Base-by-base conservation (phyloP, 1,284 basidiomycete species). In the Sporisorium graminicola region DNA sequence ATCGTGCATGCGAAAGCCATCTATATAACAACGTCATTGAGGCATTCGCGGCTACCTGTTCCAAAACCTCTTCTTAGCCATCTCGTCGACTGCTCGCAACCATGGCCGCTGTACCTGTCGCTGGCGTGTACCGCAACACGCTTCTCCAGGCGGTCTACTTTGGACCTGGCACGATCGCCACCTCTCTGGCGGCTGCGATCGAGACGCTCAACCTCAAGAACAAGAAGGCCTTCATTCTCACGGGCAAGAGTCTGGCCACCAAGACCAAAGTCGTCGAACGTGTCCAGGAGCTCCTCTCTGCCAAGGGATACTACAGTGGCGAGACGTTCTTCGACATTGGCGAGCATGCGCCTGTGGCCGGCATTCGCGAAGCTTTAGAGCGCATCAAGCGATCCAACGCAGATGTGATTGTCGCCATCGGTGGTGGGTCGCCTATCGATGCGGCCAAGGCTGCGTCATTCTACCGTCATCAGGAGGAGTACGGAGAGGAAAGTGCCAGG, bases 351-450 rank as follows among this genome's bases (percentile, higher is more conserved):
- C 92, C 92, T 4, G 88, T 93, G 58, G 89, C 89, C 16, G 91
- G 89, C 10, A 91, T 93, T 77, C 86, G 87, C n/a, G 88, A 87
- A 35, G 74, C 73, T 14, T 59, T 90, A 54, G 86, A 89, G 58
- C 82, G 86, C 1, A 90, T 91, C 86, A 89, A 88, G 60, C 87
- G 89, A 7, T 86, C 87, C 20, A 87, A 87, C 5, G 91, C 91
- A 60, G 90, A 93, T 81, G 88, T 91, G 37, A 74, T 82, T 18
- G 64, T 82, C 10, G 88, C 91, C 37, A 88, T 93, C 31, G 93
- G 93, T 3, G 93, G 93, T 31, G 93, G 92, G 37, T 92, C 91
- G 1, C 92, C 92, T 13, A 88, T 93, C 65, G 93, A 94, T 83
- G 92, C 91, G 3, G 87, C 91, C 12, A 82, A 82, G 54, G 80